Conservation (phyloP, 768 basidiomycete genomes). For the Cystobasidium ongulense region DNA sequence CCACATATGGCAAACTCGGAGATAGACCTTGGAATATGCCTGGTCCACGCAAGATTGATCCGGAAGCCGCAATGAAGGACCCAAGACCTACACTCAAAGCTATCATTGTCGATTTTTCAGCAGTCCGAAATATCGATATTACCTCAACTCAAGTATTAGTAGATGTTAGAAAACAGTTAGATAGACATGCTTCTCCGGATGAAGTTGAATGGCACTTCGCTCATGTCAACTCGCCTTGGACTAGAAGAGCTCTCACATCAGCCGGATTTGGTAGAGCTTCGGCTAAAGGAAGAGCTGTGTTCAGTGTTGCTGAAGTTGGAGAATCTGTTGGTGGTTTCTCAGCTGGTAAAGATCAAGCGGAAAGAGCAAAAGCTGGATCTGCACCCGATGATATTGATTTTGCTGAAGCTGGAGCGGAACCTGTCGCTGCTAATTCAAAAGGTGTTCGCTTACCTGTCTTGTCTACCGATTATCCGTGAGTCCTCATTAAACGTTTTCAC, state of each 20-base stretch:
- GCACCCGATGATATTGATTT: background rate
- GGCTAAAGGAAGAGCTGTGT: constrained; percentile 23
- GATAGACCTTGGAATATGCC: constrained; percentile 89
- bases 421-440: background rate
- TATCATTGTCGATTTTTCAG: constrained; percentile 81
- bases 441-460: constrained; percentile 18
- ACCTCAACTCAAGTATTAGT: constrained; percentile 85
- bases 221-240: constrained; percentile 84
- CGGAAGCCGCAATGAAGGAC: constrained; percentile 47
- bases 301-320: constrained; percentile 29
- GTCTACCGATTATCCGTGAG: constrained; percentile 16
- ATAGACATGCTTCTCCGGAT: constrained; percentile 62
- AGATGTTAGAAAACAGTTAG: constrained; percentile 77
- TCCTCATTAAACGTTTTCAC: background rate
- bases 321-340: constrained; percentile 3
- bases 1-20: constrained; percentile 55
- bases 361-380: background rate
- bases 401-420: background rate
- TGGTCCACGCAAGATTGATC: constrained; percentile 34
- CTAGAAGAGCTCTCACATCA: constrained; percentile 27
- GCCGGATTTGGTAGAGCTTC: constrained; percentile 31
- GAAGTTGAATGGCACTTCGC: constrained; percentile 80
- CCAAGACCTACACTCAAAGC: constrained; percentile 64
- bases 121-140: constrained; percentile 77
- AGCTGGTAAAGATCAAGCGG: background rate